Evolutionary conservation across 1,284 basidiomycete species (phyloP), one percentile per base, ranked within the genome.

Genomic region (Amylostereum chailletii): DNA sequence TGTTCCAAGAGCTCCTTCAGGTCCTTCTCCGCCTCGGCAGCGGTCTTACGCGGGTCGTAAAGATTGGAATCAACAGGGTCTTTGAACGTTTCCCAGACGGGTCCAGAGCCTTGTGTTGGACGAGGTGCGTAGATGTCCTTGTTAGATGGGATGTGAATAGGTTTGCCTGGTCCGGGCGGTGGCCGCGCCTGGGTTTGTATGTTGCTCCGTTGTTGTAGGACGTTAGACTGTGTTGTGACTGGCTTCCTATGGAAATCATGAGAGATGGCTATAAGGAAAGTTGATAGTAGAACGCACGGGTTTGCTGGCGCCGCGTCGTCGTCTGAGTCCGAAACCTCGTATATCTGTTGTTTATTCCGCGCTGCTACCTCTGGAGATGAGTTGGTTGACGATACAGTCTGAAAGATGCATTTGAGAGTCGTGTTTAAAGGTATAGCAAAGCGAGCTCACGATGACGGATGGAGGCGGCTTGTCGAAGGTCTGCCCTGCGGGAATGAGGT

Each of bases 11-110:
- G 52, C 34, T 62, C 62, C 50, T 63, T 60, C 10, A 63, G 59
- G 39, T 62, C 61, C 57, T 81, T 82, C 60, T 87, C 83, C 0
- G 84, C 74, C 9, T 86, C 76, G 1, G 56, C 59, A n/a, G 66
- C 60, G 6, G 70, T 61, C 63, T 69, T 68, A 2, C 49, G 49
- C 19, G 66, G 63, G 31, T 76, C 74, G 5, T 66, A 59, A 5
- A 69, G 55, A 37, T 58, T 53, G n/a, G 60, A 60, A 5, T 63
- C 61, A 11, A 63, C 57, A 8, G 62, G 62, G 27, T 63, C 57
- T 41, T 70, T 66, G 55, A 65, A 66, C 32, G 49, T 58, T 47
- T 62, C 60, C 52, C 60, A 57, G 6, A 51, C 58, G 2, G 55
- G 50, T 50, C 54, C 46, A 48, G 26, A 41, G 5, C 31, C 11